Conservation (phyloP, 2,329 filamentous ascomycete species). For the Diatrype stigma region DNA sequence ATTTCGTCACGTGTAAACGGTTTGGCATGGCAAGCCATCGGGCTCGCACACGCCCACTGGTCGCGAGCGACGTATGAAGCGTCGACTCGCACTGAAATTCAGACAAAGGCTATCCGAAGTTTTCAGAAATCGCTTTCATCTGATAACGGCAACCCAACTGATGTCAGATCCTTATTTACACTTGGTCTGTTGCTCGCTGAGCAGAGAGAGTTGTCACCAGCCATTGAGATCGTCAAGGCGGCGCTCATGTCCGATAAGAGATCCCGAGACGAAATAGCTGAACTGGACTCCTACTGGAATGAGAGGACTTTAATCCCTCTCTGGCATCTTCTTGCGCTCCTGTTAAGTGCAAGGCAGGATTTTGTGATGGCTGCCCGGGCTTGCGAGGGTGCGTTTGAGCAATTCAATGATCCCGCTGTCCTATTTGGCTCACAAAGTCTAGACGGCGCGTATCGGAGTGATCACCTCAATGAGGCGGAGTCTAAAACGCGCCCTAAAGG, state of each 20-base stretch:
- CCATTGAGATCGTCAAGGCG: conserved; percentile 77
- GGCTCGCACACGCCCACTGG: conserved; percentile 83
- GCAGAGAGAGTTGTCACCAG: conserved; percentile 71
- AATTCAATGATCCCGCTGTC: conserved; percentile 69
- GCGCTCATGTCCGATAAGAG: conserved; percentile 62
- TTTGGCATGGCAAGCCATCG: conserved; percentile 77
- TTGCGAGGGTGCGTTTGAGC: conserved; percentile 87
- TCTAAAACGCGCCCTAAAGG: conserved; percentile 35
- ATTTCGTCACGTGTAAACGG: conserved; percentile 62
- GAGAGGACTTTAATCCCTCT: conserved; percentile 69
- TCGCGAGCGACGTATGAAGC: conserved; percentile 76
- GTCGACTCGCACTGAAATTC: conserved; percentile 65
- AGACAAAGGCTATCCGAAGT: conserved; percentile 71
- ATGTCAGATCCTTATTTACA: conserved; percentile 74
- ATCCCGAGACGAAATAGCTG: conserved; percentile 38
- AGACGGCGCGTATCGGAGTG: conserved; percentile 51
- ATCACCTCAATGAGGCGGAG: conserved; percentile 60
- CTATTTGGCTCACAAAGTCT: conserved; percentile 62
- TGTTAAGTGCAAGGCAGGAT: conserved; percentile 83
- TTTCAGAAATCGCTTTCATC: conserved; percentile 70
- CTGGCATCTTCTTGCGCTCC: conserved; percentile 85
- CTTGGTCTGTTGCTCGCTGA: conserved; percentile 85
- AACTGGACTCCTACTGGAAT: conserved; percentile 51
- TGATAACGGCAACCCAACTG: conserved; percentile 60
- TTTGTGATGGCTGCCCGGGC: conserved; percentile 74